Percentiles rank a stretch among this genome's conserved stretches.
Conservation (phyloP, 768 basidiomycete species). For the Naganishia vishniacii region DNA sequence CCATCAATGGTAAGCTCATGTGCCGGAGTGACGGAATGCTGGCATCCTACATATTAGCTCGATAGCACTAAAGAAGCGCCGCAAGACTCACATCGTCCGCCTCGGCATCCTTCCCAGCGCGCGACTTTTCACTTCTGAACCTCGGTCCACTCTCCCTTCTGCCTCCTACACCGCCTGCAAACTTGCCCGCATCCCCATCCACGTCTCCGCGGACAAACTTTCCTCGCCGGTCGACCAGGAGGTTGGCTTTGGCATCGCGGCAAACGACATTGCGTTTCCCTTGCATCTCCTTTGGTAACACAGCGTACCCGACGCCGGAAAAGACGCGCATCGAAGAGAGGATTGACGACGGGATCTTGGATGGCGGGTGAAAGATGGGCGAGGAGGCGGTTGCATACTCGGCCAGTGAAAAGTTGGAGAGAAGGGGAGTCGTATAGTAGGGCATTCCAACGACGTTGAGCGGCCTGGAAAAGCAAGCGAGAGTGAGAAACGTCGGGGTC, state of each 20-base stretch:
- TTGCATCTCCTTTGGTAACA: slow-evolving; percentile 75
- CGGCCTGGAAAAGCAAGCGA: slow-evolving; percentile 59
- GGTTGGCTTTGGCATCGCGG: slow-evolving; percentile 39
- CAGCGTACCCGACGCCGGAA: slow-evolving; percentile 83
- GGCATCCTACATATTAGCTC: background rate
- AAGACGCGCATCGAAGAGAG: slow-evolving; percentile 73
- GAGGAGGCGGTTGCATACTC: slow-evolving; percentile 52
- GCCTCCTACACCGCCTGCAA: slow-evolving; percentile 18
- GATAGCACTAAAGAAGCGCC: background rate
- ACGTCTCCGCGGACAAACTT: slow-evolving; percentile 13
- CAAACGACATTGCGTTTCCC: slow-evolving; percentile 74
- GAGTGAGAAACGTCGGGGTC: background rate
- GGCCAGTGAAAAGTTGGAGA: slow-evolving; percentile 57
- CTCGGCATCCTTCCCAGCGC: slow-evolving; percentile 32
- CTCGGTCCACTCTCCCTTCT: slow-evolving; percentile 48
- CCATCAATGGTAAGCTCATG: slow-evolving; percentile 6
- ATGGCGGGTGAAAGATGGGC: slow-evolving; percentile 58
- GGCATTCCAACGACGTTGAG: slow-evolving; percentile 85
- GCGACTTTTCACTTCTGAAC: slow-evolving; percentile 75
- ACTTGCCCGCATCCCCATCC: background rate
- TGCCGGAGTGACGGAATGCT: slow-evolving; percentile 1
- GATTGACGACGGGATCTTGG: slow-evolving; percentile 73
- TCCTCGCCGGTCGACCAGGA: slow-evolving; percentile 8
- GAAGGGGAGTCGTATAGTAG: slow-evolving; percentile 64
- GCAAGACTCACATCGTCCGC: slow-evolving; percentile 33